Base-by-base conservation (phyloP, 441 rosid species). In the Aleurites moluccanus region DNA sequence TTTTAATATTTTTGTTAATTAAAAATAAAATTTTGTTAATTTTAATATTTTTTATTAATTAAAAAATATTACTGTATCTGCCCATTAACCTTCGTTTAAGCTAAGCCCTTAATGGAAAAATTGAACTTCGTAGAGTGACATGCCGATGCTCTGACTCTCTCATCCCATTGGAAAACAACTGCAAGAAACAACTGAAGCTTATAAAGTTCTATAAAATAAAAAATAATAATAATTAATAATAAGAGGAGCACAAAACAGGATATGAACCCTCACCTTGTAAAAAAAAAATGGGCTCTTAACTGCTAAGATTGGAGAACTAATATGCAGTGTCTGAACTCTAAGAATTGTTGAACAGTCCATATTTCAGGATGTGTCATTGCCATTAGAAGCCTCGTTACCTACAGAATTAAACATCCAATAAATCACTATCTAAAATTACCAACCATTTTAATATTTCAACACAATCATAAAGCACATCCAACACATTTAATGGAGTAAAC, bases 161-260 rank as follows among this genome's bases (percentile, higher is more conserved):
- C 94, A 91, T 95, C 70, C 97, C 99, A 82, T 91, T 95, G 10
- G 96, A 92, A 84, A 95, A 95, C 78, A 92, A 85, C 99, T 95
- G 77, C 75, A 77, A 52, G 56, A 61, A 62, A 64, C 60, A 50
- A 62, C 61, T 40, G 18, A 72, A 64, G 72, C 18, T 16, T 10
- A 45, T 33, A 57, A 59, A 63, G 23, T 65, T 75, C 53, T 42
- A 38, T 10, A 53, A 7, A n/a, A n/a, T n/a, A n/a, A 23, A 45
- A 14, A 23, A 4, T 49, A 28, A 45, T n/a, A 59, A 23, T 33
- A 33, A 76, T n/a, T n/a, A n/a, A n/a, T n/a, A n/a, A n/a, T 2
- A 23, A 64, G 77, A 30, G n/a, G 52, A 69, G 18, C 30, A 66
- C 7, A 72, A 67, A 65, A 57, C 52, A 74, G 25, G 55, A 50